Base-by-base conservation (phyloP, 441 rosid genomes). In the Adansonia madagascariensis region DNA sequence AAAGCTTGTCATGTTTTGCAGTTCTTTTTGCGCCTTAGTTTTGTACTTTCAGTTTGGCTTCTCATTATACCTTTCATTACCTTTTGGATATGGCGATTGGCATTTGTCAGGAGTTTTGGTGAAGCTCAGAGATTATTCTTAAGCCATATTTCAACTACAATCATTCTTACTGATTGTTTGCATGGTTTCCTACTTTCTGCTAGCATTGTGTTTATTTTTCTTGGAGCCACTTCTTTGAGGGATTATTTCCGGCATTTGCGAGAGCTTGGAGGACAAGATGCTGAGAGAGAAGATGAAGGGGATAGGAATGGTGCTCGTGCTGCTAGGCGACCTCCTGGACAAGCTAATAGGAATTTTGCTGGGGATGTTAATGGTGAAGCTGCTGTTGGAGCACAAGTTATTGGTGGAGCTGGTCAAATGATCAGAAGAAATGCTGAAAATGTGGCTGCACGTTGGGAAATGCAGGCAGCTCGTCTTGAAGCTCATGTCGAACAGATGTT, bases 401-500 rank as follows among this genome's bases (percentile, higher is more conserved):
- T 89, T 85, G 97, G 88, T 61, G 98, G 94, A 27, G 91, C 82
- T 79, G 98, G 94, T 79, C 97, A 91, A 82, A 71, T 87, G 6
- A 85, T 77, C 72, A 84, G 97, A 85, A 87, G 98, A 77, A 94
- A 94, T 85, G 98, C 98, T 67, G 99, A 92, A 89, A 96, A 96
- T 84, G 97, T 91, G 81, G 94, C 98, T 75, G 99, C 97, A 65
- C 91, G 97, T 71, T 92, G 93, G 98, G 98, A 96, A 88, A 90
- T 94, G 86, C 99, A 91, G 90, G 99, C 98, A 62, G 99, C 98
- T 79, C 97, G 98, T 78, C 93, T 94, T 20, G 99, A 96, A 85
- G 98, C 98, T 80, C 99, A 92, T 81, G 98, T 96, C 77, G 99
- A 96, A 77, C 99, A 94, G 84, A 96, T 96, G 91, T 94, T 95